Conservation (phyloP, 371 early-diverging fungal species). For the Mortierella sp. region DNA sequence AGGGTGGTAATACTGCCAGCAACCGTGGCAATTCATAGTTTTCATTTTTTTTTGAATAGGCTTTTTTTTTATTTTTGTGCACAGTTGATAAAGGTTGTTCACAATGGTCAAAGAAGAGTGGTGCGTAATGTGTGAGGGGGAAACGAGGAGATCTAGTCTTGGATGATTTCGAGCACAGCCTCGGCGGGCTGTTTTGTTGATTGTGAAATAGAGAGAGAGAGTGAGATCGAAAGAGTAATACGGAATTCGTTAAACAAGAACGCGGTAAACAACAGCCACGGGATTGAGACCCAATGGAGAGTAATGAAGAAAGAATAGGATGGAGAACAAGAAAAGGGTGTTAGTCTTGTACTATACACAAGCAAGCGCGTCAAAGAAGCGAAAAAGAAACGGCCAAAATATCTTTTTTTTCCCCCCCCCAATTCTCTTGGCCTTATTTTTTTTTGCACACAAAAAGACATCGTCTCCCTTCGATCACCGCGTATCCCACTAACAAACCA, state of each 20-base stretch:
- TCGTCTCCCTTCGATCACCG: background rate
- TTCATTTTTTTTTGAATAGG: background rate
- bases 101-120: background rate
- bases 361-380: background rate
- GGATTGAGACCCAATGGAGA: background rate
- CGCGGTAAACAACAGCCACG: background rate
- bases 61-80: background rate
- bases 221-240: background rate
- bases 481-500: background rate
- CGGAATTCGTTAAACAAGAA: background rate
- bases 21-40: constrained; percentile 11
- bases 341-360: background rate
- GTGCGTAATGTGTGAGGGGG: too few relatives aligned
- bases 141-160: background rate
- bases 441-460: background rate
- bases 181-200: constrained; percentile 27
- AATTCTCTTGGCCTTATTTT: background rate
- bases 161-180: constrained; percentile 32
- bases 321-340: background rate
- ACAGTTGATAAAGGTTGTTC: background rate
- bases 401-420: background rate
- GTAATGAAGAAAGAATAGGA: background rate
- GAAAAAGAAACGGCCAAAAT: background rate
- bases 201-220: background rate
- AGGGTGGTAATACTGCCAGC: constrained; percentile 21